phyloP scores from a whole-genome alignment of 352 stramenopile species.

The Pythium utonaiense region DNA sequence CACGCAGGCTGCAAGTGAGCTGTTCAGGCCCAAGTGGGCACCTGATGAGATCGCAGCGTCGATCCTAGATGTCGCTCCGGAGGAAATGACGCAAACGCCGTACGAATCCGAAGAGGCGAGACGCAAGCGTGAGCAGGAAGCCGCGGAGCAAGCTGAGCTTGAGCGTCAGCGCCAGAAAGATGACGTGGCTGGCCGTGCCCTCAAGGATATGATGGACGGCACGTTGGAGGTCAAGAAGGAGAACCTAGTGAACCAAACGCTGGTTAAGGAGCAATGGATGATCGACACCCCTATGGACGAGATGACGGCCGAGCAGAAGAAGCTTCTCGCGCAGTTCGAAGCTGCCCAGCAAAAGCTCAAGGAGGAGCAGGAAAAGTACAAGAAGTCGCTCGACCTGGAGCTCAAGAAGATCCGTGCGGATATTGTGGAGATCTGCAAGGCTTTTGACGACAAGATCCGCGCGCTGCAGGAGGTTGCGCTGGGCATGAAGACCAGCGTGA shows the following conservation, averaged over 20 bases:
- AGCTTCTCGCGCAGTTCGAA: constrained; percentile 47
- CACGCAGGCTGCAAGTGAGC: constrained; percentile 21
- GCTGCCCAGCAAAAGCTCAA: constrained; percentile 53
- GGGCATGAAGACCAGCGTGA: constrained; percentile 24
- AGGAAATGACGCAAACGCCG: constrained; percentile 83
- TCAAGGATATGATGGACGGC: constrained; percentile 93
- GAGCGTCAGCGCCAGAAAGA: constrained; percentile 70
- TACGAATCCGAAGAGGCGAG: constrained; percentile 79
- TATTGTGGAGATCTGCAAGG: constrained; percentile 77
- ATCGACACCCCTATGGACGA: constrained; percentile 54
- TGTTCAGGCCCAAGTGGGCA: constrained; percentile 51
- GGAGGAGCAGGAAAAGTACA: constrained; percentile 90
- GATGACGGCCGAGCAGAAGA: constrained; percentile 62
- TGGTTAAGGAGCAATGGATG: constrained; percentile 88
- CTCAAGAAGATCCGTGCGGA: constrained; percentile 59
- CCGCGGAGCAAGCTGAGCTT: constrained; percentile 28
- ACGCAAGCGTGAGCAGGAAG: constrained; percentile 43
- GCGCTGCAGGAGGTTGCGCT: constrained; percentile 29
- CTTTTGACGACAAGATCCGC: constrained; percentile 85
- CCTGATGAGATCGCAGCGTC: constrained; percentile 60
- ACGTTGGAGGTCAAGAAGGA: constrained; percentile 91
- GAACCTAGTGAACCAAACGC: constrained; percentile 45
- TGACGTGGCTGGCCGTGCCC: constrained; percentile 70
- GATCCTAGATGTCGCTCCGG: constrained; percentile 56
- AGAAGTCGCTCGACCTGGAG: constrained; percentile 82